Percentiles rank a stretch among this genome's conserved stretches.
Evolutionary conservation across 805 yeast genomes (phyloP).

Genomic region (Nadsonia fulvescens): DNA sequence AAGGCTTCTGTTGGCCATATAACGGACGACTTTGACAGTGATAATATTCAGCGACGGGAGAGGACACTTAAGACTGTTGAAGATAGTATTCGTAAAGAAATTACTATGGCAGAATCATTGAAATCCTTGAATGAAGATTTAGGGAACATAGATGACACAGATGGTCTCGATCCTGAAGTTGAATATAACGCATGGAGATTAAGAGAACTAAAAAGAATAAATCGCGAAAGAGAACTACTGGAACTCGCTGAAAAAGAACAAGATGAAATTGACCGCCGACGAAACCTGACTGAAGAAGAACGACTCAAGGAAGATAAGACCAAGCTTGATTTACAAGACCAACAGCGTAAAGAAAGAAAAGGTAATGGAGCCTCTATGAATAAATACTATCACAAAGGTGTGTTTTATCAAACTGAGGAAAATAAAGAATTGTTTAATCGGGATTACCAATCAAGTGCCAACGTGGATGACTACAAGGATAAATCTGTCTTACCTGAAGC

Average conservation of each 20-base stretch:
- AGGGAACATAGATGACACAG: constrained; percentile 33
- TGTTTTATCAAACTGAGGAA: constrained; percentile 19
- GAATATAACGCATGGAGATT: constrained; percentile 26
- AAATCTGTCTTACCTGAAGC: constrained; percentile 15
- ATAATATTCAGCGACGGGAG: constrained; percentile 6
- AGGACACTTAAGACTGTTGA: constrained; percentile 14
- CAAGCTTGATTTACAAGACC: constrained; percentile 7
- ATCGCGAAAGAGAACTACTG: constrained; percentile 22
- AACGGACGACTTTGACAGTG: constrained; percentile 2
- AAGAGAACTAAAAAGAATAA: constrained; percentile 23
- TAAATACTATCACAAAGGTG: constrained; percentile 18
- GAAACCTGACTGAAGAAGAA: constrained; percentile 17
- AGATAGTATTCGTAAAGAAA: constrained; percentile 14
- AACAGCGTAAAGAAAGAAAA: constrained; percentile 3
- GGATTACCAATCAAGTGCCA: constrained; percentile 15
- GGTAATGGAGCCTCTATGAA: constrained; percentile 12
- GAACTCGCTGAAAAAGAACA: constrained; percentile 18
- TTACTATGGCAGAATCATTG: constrained; percentile 11
- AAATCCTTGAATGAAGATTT: constrained; percentile 12
- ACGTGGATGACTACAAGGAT: constrained; percentile 18
- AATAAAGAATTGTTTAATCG: constrained; percentile 18
- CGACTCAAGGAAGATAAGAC: constrained; percentile 8
- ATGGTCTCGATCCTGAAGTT: constrained; percentile 33
- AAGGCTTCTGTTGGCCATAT: constrained; percentile 4
- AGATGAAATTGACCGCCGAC: constrained; percentile 18